A percentile compares a stretch with the other conserved stretches of the same genome.
Evolutionary conservation across 2,329 filamentous ascomycete genomes (phyloP).

Genomic region (Aspergillus arachidicola): DNA sequence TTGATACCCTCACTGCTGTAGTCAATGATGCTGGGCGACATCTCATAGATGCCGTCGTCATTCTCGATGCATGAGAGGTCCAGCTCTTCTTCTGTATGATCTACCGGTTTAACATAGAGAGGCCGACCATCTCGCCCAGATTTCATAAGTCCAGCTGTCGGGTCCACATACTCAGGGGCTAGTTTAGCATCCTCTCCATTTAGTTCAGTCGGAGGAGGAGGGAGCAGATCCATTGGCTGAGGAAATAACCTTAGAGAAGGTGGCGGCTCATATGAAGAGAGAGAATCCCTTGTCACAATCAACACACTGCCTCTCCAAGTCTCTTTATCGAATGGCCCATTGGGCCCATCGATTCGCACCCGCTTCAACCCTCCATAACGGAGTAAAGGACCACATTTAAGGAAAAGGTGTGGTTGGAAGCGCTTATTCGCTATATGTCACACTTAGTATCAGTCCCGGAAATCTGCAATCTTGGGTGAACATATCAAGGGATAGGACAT

Average conservation of each 20-base stretch:
- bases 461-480: neutral
- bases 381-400: constrained; percentile 88
- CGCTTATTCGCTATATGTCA: constrained; percentile 54
- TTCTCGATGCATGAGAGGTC: constrained; percentile 81
- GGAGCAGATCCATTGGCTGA: constrained; percentile 80
- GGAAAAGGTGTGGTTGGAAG: constrained; percentile 80
- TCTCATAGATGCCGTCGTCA: constrained; percentile 80
- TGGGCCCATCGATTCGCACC: constrained; percentile 36
- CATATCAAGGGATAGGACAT: constrained; percentile 13
- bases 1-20: constrained; percentile 41
- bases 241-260: constrained; percentile 83
- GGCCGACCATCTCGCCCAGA: constrained; percentile 82
- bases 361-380: constrained; percentile 84
- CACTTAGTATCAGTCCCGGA: constrained; percentile 24
- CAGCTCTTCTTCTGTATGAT: constrained; percentile 74
- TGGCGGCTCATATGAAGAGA: constrained; percentile 77
- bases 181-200: constrained; percentile 62
- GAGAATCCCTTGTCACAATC: constrained; percentile 87
- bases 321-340: constrained; percentile 61
- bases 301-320: constrained; percentile 93
- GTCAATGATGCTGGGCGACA: constrained; percentile 52
- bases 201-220: constrained; percentile 73
- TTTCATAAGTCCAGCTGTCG: constrained; percentile 84
- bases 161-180: constrained; percentile 80
- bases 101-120: constrained; percentile 85